These are phyloP conservation scores for Cyberlindnera amylophila DNA, from an alignment of 805 yeast genomes.

Conservation along the genomic window DNA sequence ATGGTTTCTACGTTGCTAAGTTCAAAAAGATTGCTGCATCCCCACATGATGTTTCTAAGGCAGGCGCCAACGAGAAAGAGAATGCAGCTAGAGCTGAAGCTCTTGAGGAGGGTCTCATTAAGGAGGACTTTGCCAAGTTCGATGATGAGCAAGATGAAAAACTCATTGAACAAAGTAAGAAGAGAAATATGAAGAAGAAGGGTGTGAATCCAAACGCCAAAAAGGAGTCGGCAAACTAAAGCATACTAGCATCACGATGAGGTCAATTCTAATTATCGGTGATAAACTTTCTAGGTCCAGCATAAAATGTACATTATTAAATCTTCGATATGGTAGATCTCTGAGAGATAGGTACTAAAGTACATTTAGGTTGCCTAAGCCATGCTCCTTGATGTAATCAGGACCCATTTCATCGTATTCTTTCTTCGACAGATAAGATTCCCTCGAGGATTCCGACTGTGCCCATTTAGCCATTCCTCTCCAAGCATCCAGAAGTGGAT, in stretches of 20 bases:
- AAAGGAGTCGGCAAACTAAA: constrained; percentile 18
- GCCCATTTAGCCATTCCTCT: constrained; percentile 89
- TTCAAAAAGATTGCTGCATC: constrained; percentile 87
- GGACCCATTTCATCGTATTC: constrained; percentile 89
- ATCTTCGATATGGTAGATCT: not conserved
- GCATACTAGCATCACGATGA: not conserved
- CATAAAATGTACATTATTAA: not conserved
- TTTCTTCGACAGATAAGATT: constrained; percentile 52
- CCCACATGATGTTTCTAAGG: constrained; percentile 78
- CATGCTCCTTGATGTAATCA: constrained; percentile 85
- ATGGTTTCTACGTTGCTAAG: constrained; percentile 97
- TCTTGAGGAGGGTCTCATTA: constrained; percentile 71
- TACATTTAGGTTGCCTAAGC: constrained; percentile 53
- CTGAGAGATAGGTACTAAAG: not conserved
- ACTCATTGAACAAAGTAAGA: constrained; percentile 65
- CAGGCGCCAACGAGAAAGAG: constrained; percentile 87
- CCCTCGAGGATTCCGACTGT: constrained; percentile 38
- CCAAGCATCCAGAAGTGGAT: constrained; percentile 86
- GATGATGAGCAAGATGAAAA: constrained; percentile 72
- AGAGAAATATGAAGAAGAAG: constrained; percentile 59
- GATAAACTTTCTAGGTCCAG: not conserved
- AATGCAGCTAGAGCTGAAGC: constrained; percentile 75
- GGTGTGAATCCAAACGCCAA: constrained; percentile 62
- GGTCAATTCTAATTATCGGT: not conserved
- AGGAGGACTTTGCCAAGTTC: constrained; percentile 82